These are phyloP conservation scores for Xylaria sp. DNA, from an alignment of 2,329 filamentous ascomycete species.

Conservation along the genomic window DNA sequence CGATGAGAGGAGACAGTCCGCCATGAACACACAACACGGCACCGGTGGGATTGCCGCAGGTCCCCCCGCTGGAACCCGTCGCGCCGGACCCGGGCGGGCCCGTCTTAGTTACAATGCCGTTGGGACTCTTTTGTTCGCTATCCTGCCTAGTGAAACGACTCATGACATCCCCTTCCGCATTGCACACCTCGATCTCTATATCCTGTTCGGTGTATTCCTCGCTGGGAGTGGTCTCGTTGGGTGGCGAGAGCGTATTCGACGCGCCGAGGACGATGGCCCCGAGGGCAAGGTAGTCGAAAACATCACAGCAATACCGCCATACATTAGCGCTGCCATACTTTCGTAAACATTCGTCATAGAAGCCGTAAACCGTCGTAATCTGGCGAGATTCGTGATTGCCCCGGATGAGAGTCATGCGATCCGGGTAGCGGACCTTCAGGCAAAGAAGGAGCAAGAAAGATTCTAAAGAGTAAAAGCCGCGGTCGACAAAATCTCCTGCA, in stretches of 20 bases:
- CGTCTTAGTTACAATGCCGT: slow-evolving; percentile 52
- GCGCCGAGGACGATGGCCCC: slow-evolving; percentile 91
- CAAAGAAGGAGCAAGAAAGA: slow-evolving; percentile 94
- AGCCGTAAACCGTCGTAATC: slow-evolving; percentile 96
- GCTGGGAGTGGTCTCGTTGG: slow-evolving; percentile 50
- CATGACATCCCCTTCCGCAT: slow-evolving; percentile 78
- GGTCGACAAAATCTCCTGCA: slow-evolving; percentile 91
- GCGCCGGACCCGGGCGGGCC: slow-evolving; percentile 82
- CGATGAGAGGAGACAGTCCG: slow-evolving; percentile 86
- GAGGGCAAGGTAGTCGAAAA: slow-evolving; percentile 94
- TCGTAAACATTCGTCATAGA: slow-evolving; percentile 94
- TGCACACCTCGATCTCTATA: slow-evolving; percentile 90
- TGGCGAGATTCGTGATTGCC: slow-evolving; percentile 96
- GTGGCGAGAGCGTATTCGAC: slow-evolving; percentile 60
- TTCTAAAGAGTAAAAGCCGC: slow-evolving; percentile 96
- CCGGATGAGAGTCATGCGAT: slow-evolving; percentile 93
- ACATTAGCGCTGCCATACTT: slow-evolving; percentile 98
- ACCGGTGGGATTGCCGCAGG: slow-evolving; percentile 70
- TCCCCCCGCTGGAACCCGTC: slow-evolving; percentile 67
- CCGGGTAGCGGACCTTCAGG: slow-evolving; percentile 95
- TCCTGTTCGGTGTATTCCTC: slow-evolving; percentile 65
- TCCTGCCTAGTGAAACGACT: slow-evolving; percentile 65
- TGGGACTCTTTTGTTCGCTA: slow-evolving; percentile 35
- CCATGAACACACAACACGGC: slow-evolving; percentile 96
- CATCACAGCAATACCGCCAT: slow-evolving; percentile 95